Conservation (phyloP, 306 rosid genomes). For the Hippophae rhamnoides region DNA sequence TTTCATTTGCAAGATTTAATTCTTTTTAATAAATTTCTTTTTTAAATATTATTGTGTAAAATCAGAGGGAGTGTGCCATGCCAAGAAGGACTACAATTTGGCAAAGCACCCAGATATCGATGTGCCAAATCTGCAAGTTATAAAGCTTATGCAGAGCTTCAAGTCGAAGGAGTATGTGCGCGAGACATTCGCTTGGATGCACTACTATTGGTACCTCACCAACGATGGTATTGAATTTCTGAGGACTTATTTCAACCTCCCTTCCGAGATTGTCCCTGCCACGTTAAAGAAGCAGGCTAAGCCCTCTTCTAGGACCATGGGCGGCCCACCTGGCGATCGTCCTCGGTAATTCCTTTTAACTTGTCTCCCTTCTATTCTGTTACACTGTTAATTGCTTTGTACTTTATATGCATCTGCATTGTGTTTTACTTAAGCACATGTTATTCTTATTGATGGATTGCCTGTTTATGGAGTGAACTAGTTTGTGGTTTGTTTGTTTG, state of each 20-base stretch:
- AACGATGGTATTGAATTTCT: conserved; percentile 86
- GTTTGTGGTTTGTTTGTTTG: too few relatives aligned
- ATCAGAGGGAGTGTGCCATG: conserved; percentile 48
- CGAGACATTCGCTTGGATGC: conserved; percentile 93
- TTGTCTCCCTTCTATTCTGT: background rate
- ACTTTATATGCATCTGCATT: too few relatives aligned
- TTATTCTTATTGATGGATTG: background rate
- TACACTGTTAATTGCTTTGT: background rate
- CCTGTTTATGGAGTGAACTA: too few relatives aligned
- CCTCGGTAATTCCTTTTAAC: conserved; percentile 40
- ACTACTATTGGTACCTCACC: conserved; percentile 82
- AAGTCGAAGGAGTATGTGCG: conserved; percentile 82
- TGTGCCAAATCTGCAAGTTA: conserved; percentile 83
- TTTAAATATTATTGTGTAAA: background rate
- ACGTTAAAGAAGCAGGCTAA: conserved; percentile 78
- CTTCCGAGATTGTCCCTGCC: conserved; percentile 84
- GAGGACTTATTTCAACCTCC: conserved; percentile 79
- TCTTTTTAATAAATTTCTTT: background rate
- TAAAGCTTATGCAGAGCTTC: conserved; percentile 92
- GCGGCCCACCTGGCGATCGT: conserved; percentile 76
- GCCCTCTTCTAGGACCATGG: conserved; percentile 57
- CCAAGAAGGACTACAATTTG: conserved; percentile 63
- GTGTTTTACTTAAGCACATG: background rate
- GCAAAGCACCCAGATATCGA: conserved; percentile 85
- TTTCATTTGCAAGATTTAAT: background rate